These are phyloP conservation scores for Micractinium sp. DNA, from an alignment of 139 green algal species.

Conservation along the genomic window DNA sequence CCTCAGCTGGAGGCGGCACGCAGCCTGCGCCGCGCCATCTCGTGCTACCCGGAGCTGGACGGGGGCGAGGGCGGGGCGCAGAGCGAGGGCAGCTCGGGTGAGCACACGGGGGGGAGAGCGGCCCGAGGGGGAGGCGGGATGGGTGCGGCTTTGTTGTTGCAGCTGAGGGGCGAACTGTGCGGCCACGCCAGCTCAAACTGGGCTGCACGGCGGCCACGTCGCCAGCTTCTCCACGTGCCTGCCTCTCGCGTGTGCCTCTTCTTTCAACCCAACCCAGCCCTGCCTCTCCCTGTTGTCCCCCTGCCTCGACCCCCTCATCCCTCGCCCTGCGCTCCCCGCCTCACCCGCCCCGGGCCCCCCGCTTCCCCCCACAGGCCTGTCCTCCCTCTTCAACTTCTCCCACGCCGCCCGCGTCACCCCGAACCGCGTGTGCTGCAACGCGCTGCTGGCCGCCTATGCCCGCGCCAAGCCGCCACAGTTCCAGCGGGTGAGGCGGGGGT, in stretches of 20 bases:
- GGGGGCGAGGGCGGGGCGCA: no score
- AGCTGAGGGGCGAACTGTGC: background rate
- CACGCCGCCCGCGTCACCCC: constrained; percentile 54
- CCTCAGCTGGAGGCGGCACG: constrained; percentile 12
- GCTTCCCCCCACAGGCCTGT: background rate
- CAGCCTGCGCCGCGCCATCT: constrained; percentile 42
- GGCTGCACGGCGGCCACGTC: no score
- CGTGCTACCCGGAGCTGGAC: constrained; percentile 35
- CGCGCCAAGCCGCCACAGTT: constrained; percentile 73
- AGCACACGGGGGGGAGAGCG: no score
- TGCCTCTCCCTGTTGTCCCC: no score
- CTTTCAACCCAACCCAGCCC: background rate
- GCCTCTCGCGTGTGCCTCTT: background rate
- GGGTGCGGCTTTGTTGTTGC: background rate
- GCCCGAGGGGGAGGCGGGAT: background rate
- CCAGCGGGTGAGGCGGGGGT: constrained; percentile 19
- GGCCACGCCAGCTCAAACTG: background rate
- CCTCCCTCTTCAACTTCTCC: constrained; percentile 47
- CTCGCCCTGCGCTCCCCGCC: background rate
- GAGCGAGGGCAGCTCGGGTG: background rate
- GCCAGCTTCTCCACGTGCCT: background rate
- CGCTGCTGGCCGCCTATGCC: constrained; percentile 85
- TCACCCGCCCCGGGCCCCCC: background rate
- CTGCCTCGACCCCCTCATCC: background rate
- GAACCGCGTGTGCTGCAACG: constrained; percentile 90